Evolutionary conservation across 108 stramenopile species (phyloP).

Genomic region (Nitzschia putrida): DNA sequence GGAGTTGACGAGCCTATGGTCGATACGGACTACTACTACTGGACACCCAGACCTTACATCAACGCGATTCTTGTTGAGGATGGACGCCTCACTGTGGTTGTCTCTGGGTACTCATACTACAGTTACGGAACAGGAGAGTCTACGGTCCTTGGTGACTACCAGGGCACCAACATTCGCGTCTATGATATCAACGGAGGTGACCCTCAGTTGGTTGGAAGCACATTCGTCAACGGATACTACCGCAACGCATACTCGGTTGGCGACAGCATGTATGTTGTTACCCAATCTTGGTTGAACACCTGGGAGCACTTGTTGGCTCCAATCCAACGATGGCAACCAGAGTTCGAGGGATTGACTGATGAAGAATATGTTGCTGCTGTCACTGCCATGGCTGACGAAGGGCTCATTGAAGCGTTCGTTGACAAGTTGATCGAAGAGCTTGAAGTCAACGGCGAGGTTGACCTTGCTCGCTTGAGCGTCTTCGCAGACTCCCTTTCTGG

Average conservation of each 20-base stretch:
- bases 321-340: conserved; percentile 25
- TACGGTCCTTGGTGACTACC: conserved; percentile 29
- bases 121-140: not conserved
- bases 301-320: conserved; percentile 29
- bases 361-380: conserved; percentile 37
- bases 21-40: not conserved
- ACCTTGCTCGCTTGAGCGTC: conserved; percentile 24
- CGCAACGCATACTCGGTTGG: conserved; percentile 28
- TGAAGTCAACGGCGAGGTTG: conserved; percentile 18
- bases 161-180: conserved; percentile 30
- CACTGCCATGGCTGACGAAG: conserved; percentile 19
- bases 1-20: not conserved
- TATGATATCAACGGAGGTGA: conserved; percentile 35
- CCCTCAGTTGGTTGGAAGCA: conserved; percentile 2
- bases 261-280: conserved; percentile 36
- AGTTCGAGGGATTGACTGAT: conserved; percentile 25
- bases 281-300: conserved; percentile 15
- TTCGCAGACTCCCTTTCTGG: conserved; percentile 19
- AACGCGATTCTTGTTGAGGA: conserved; percentile 30
- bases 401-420: conserved; percentile 37
- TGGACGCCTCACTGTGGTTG: conserved; percentile 21
- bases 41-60: conserved; percentile 17
- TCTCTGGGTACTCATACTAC: conserved; percentile 16
- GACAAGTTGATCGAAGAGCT: conserved; percentile 11
- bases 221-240: conserved; percentile 36